Conservation (phyloP, 2,329 filamentous ascomycete species). For the Cryoendolithus antarcticus region DNA sequence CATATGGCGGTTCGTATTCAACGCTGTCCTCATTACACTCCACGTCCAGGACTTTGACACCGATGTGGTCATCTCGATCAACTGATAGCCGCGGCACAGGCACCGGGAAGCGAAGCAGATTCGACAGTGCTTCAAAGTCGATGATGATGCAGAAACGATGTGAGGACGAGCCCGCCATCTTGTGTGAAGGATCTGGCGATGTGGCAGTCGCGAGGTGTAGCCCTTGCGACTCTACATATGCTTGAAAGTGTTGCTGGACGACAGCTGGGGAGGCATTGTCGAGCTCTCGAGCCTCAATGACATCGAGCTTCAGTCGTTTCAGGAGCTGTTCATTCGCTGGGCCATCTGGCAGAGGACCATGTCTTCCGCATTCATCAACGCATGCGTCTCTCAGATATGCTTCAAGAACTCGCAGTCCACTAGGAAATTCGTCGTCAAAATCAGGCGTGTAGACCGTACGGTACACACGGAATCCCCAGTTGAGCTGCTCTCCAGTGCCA, state of each 20-base stretch:
- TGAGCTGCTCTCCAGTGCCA: background rate
- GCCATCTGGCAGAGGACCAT: background rate
- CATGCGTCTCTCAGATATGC: background rate
- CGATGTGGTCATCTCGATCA: background rate
- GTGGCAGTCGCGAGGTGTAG: background rate
- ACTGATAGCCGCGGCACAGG: too few species aligned
- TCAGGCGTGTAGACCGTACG: background rate
- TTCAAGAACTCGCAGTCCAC: background rate
- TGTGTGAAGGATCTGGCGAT: background rate
- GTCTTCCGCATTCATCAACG: background rate
- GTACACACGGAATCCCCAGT: background rate
- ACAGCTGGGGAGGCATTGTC: background rate
- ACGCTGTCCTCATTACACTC: slow-evolving; percentile 1
- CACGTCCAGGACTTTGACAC: slow-evolving; percentile 1
- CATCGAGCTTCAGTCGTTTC: background rate
- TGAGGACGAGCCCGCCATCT: background rate
- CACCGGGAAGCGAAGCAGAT: background rate
- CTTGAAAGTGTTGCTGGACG: slow-evolving; percentile 1
- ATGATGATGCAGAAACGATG: slow-evolving; percentile 1
- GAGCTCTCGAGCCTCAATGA: background rate
- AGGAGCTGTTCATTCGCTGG: background rate
- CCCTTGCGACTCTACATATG: background rate
- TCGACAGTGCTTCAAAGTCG: background rate
- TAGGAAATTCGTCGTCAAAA: background rate
- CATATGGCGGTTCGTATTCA: background rate